phyloP scores from a whole-genome alignment of 1,284 basidiomycete genomes.

The Sutorius eximius region DNA sequence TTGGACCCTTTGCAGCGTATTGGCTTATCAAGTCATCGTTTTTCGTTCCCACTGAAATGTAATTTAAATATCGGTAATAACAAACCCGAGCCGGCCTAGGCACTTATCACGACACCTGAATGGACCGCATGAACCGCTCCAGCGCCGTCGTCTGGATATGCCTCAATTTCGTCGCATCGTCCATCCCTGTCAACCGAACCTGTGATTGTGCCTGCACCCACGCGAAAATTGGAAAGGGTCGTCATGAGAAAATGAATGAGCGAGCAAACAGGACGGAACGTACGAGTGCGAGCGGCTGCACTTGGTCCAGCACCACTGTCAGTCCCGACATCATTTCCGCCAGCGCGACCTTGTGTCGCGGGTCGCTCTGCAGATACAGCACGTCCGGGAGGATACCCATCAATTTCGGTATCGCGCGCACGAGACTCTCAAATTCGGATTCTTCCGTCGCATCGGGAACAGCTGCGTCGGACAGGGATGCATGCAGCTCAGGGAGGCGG shows the following conservation, averaged over 20 bases:
- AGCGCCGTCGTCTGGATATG: conserved; percentile 53
- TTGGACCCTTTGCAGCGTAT: neutral
- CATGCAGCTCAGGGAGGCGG: conserved; percentile 57
- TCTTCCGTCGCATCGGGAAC: conserved; percentile 48
- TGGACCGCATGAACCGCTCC: conserved; percentile 46
- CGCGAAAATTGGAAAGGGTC: conserved; percentile 1
- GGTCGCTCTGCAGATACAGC: conserved; percentile 53
- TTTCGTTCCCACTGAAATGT: neutral
- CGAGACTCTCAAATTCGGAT: conserved; percentile 60
- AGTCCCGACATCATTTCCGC: conserved; percentile 72
- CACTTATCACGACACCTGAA: conserved; percentile 31
- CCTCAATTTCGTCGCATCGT: conserved; percentile 50
- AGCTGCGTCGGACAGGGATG: conserved; percentile 43
- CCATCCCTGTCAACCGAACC: conserved; percentile 42
- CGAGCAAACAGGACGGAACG: conserved; percentile 25
- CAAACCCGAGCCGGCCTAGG: conserved; percentile 7
- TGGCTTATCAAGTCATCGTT: neutral
- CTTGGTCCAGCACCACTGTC: conserved; percentile 57
- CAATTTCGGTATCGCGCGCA: conserved; percentile 62
- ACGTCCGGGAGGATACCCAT: conserved; percentile 73
- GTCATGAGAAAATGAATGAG: neutral
- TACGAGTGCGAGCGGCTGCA: conserved; percentile 62
- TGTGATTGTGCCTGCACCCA: conserved; percentile 41
- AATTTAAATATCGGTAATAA: conserved; percentile 22
- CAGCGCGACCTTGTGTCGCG: conserved; percentile 66